Conservation (phyloP, 192 early-diverging fungal genomes). For the Gonapodya sp. region DNA sequence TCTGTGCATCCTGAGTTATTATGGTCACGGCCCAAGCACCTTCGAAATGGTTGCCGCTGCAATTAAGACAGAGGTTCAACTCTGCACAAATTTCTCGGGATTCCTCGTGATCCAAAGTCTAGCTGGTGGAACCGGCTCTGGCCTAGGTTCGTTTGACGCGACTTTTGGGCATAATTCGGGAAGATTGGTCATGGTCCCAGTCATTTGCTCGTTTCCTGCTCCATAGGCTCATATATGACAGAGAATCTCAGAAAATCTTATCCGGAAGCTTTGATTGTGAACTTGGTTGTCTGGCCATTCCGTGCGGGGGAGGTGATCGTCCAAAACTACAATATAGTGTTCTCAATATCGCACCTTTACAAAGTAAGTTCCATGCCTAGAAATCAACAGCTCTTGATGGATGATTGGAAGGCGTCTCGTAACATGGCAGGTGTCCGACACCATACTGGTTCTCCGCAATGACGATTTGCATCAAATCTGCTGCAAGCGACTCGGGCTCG, state of each 20-base stretch:
- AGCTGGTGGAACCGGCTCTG: slow-evolving; percentile 17
- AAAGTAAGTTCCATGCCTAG: slow-evolving; percentile 1
- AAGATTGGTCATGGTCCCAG: neutral
- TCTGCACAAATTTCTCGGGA: neutral
- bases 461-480: slow-evolving; percentile 12
- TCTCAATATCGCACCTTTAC: slow-evolving; percentile 8
- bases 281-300: slow-evolving; percentile 15
- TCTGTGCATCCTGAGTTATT: neutral
- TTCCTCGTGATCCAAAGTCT: slow-evolving; percentile 17
- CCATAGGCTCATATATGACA: slow-evolving; percentile 14
- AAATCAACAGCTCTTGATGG: neutral
- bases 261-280: slow-evolving; percentile 11
- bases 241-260: slow-evolving; percentile 10
- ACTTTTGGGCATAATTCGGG: too few species aligned
- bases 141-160: slow-evolving; percentile 6
- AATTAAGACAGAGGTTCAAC: neutral
- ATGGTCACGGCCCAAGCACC: neutral
- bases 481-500: neutral
- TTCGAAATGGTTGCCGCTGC: neutral
- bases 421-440: neutral
- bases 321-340: slow-evolving; percentile 18
- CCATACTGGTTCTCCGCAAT: slow-evolving; percentile 4
- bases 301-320: slow-evolving; percentile 14
- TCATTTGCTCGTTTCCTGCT: neutral
- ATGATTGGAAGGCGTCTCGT: neutral